These are phyloP conservation scores for Diaporthe citri DNA, from an alignment of 2,329 filamentous ascomycete species.

Conservation along the genomic window DNA sequence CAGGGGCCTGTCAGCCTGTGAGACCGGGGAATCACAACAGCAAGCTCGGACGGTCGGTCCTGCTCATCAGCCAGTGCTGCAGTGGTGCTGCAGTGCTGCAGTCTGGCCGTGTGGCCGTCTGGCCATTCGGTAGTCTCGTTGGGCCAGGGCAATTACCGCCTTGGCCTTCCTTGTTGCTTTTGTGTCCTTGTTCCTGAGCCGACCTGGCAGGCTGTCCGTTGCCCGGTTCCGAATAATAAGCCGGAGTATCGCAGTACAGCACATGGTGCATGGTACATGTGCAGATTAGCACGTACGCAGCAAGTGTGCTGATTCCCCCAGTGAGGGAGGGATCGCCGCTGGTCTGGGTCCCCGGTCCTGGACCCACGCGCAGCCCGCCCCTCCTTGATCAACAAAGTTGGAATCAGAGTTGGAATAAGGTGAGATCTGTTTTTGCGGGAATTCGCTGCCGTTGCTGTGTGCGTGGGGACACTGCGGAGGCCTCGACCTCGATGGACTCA, in stretches of 20 bases:
- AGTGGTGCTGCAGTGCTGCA: background rate
- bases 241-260: background rate
- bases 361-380: conserved; percentile 25
- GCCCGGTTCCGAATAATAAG: background rate
- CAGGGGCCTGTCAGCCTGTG: background rate
- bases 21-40: conserved; percentile 25
- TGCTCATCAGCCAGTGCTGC: conserved; percentile 18
- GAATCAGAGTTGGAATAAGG: conserved; percentile 28
- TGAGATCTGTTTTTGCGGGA: conserved; percentile 11
- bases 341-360: conserved; percentile 13
- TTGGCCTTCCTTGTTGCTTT: conserved; percentile 5
- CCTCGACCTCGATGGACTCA: conserved; percentile 21
- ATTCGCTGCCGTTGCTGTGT: background rate
- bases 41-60: conserved; percentile 26
- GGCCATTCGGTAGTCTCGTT: background rate
- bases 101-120: background rate
- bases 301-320: background rate
- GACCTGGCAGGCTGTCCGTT: background rate
- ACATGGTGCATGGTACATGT: conserved; percentile 9
- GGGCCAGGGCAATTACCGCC: conserved; percentile 15
- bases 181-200: conserved; percentile 3
- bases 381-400: conserved; percentile 8
- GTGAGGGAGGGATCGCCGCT: conserved; percentile 19
- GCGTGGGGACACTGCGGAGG: conserved; percentile 11
- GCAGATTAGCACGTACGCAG: conserved; percentile 2